These are phyloP conservation scores for Papiliotrema nemorosa DNA, from an alignment of 1,284 basidiomycete genomes.

Conservation along the genomic window DNA sequence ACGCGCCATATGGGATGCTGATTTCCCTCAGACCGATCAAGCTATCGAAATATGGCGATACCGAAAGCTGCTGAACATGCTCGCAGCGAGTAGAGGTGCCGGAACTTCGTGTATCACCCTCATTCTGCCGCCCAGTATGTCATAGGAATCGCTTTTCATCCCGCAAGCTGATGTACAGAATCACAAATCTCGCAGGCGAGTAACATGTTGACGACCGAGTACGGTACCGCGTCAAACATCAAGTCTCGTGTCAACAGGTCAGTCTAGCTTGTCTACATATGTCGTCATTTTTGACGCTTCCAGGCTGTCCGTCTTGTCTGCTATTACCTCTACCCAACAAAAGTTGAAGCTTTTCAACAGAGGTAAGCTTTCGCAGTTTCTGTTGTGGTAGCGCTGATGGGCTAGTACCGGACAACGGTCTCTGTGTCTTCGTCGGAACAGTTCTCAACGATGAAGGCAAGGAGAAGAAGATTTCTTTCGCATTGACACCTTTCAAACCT, in stretches of 20 bases:
- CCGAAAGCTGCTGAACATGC: slow-evolving; percentile 96
- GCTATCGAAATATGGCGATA: slow-evolving; percentile 69
- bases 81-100: slow-evolving; percentile 88
- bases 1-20: not conserved
- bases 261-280: slow-evolving; percentile 4
- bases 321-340: slow-evolving; percentile 99
- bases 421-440: slow-evolving; percentile 96
- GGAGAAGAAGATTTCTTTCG: slow-evolving; percentile 97
- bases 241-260: slow-evolving; percentile 95
- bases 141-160: no score
- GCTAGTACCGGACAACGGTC: slow-evolving; percentile 85
- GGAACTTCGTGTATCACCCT: slow-evolving; percentile 99
- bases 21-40: slow-evolving; percentile 36
- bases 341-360: slow-evolving; percentile 94
- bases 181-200: slow-evolving; percentile 94
- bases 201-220: slow-evolving; percentile 97
- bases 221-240: slow-evolving; percentile 97
- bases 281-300: not conserved
- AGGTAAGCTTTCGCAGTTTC: slow-evolving; percentile 31
- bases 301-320: slow-evolving; percentile 85
- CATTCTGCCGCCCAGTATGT: slow-evolving; percentile 87
- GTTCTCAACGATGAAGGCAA: slow-evolving; percentile 98
- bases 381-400: slow-evolving; percentile 10
- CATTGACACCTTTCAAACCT: slow-evolving; percentile 96
- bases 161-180: slow-evolving; percentile 45